Evolutionary conservation across 2,329 filamentous ascomycete species (phyloP).

Genomic region (Fusarium guadeloupense): DNA sequence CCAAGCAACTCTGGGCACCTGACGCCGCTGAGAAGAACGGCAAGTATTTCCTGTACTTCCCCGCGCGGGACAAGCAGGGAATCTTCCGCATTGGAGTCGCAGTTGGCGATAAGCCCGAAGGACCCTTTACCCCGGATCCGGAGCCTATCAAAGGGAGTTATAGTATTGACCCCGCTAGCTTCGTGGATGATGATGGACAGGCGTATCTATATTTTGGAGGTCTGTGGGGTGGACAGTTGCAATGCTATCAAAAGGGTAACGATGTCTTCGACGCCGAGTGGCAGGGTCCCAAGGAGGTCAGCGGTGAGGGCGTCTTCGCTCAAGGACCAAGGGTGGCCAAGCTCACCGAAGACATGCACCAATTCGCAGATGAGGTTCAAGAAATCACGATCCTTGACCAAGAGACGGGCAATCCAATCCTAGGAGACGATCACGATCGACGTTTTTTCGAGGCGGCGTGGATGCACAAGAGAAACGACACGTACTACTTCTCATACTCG

Average conservation of each 20-base stretch:
- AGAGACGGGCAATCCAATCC: constrained; percentile 66
- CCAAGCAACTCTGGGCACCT: constrained; percentile 83
- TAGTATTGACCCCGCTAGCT: constrained; percentile 79
- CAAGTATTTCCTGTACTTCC: constrained; percentile 81
- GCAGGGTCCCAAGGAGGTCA: constrained; percentile 67
- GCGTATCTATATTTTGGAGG: constrained; percentile 74
- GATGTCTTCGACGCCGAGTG: constrained; percentile 63
- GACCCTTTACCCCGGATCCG: constrained; percentile 74
- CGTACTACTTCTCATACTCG: constrained; percentile 81
- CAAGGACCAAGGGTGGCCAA: constrained; percentile 73
- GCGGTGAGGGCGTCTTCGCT: constrained; percentile 63
- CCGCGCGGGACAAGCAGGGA: constrained; percentile 74
- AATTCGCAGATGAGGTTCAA: constrained; percentile 63
- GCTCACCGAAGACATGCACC: constrained; percentile 71
- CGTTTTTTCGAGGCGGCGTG: constrained; percentile 85
- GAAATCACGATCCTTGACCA: constrained; percentile 72
- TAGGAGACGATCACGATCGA: constrained; percentile 74
- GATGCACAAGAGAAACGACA: constrained; percentile 76
- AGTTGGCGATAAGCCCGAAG: constrained; percentile 68
- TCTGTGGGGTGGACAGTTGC: constrained; percentile 82
- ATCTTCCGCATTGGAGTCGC: constrained; percentile 82
- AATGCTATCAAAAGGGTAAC: constrained; percentile 72
- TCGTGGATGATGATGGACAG: constrained; percentile 67
- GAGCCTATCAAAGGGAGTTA: constrained; percentile 74
- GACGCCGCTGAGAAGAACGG: constrained; percentile 74